Percentiles rank a stretch among this genome's conserved stretches.
Evolutionary conservation across 306 rosid species (phyloP).

Genomic region (Delonix regia): DNA sequence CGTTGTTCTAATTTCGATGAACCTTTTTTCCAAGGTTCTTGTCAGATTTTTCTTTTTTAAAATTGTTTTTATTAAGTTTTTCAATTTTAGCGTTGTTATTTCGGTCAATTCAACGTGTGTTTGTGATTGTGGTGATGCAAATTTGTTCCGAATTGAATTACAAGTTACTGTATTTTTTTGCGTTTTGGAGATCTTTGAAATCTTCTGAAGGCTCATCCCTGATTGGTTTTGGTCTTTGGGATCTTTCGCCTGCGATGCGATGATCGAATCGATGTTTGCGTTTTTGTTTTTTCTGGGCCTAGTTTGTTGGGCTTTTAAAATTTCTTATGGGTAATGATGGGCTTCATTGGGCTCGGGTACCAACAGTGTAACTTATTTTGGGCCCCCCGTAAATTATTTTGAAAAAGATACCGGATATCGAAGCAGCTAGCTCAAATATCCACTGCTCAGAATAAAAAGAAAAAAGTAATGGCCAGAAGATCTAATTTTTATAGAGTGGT

Average conservation of each 20-base stretch:
- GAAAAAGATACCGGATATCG: no score
- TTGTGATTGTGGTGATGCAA: not conserved
- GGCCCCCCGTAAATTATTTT: not conserved
- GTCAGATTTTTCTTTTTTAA: slow-evolving; percentile 33
- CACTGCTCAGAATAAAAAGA: no score
- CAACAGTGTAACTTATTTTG: not conserved
- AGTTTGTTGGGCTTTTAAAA: not conserved
- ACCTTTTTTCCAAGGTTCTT: slow-evolving; percentile 42
- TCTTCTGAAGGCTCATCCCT: slow-evolving; percentile 29
- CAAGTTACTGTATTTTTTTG: slow-evolving; percentile 33
- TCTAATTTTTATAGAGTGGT: no score
- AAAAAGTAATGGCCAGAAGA: no score
- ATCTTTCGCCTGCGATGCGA: slow-evolving; percentile 42
- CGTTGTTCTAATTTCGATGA: slow-evolving; percentile 46
- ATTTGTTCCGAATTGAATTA: not conserved
- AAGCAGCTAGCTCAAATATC: no score
- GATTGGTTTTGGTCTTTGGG: slow-evolving; percentile 36
- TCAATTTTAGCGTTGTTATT: not conserved
- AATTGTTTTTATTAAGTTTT: not conserved
- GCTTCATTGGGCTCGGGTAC: slow-evolving; percentile 6
- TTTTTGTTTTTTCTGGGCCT: slow-evolving; percentile 54
- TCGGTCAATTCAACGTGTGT: slow-evolving; percentile 16
- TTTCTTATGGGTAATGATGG: not conserved
- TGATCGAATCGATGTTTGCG: slow-evolving; percentile 49
- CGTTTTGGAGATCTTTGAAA: slow-evolving; percentile 30